Evolutionary conservation across 805 yeast species (phyloP).

Genomic region (Schwanniomyces polymorphus): DNA sequence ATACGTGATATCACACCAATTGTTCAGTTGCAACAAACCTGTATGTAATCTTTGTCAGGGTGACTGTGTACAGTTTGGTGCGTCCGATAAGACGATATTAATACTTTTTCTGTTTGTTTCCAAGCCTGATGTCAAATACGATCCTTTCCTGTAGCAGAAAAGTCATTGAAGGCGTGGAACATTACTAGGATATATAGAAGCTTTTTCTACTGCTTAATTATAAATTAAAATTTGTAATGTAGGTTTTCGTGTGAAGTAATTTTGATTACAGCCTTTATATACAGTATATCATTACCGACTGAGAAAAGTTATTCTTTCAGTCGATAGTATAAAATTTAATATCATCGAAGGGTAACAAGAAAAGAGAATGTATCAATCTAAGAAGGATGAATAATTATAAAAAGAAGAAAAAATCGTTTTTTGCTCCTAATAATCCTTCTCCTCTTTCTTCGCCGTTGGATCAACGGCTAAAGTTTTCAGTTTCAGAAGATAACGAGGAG

Average conservation of each 20-base stretch:
- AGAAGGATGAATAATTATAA: not conserved
- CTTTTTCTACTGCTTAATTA: too few relatives aligned
- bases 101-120: not conserved
- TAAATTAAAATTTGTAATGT: not conserved
- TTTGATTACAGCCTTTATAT: not conserved
- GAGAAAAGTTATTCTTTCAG: not conserved
- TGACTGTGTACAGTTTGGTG: not conserved
- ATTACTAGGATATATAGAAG: not conserved
- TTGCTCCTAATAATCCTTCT: slow-evolving; percentile 25
- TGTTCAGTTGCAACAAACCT: not conserved
- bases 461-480: not conserved
- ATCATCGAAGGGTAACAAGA: not conserved
- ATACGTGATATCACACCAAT: not conserved
- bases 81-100: not conserved
- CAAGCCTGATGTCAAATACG: not conserved
- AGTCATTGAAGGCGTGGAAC: not conserved
- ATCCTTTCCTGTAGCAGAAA: not conserved
- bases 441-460: slow-evolving; percentile 16
- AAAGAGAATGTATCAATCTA: not conserved
- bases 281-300: not conserved
- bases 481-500: not conserved
- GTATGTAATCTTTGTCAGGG: not conserved
- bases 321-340: not conserved
- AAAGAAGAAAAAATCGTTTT: slow-evolving; percentile 7
- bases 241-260: not conserved